A percentile compares a stretch with the other conserved stretches of the same genome.
These are phyloP conservation scores for Bretschneidera sinensis DNA, from an alignment of 345 rosid genomes.

Conservation along the genomic window DNA sequence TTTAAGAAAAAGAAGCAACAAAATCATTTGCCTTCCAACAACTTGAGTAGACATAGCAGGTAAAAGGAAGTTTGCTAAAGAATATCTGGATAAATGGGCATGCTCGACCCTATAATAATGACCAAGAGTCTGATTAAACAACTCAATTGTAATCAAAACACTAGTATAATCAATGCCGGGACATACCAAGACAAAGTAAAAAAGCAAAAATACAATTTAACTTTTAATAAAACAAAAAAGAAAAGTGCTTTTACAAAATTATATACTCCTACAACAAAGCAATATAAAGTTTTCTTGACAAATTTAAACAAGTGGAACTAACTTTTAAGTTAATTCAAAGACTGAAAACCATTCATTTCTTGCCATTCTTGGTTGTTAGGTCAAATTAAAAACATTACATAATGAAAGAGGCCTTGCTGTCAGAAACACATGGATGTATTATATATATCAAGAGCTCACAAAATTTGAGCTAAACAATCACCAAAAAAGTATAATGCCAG, in stretches of 20 bases:
- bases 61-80: slow-evolving; percentile 9
- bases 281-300: slow-evolving; percentile 6
- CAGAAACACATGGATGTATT: neutral
- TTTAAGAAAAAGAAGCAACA: slow-evolving; percentile 13
- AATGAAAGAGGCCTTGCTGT: no score
- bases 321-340: neutral
- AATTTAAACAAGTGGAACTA: neutral
- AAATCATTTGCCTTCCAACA: slow-evolving; percentile 16
- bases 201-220: slow-evolving; percentile 9
- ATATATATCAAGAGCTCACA: neutral
- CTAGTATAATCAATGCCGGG: slow-evolving; percentile 25
- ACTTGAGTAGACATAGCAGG: slow-evolving; percentile 3
- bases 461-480: neutral
- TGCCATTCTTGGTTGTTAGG: no score
- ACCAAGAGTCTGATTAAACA: slow-evolving; percentile 31
- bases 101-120: slow-evolving; percentile 23
- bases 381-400: no score
- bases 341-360: neutral
- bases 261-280: slow-evolving; percentile 9
- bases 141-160: slow-evolving; percentile 24
- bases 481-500: neutral
- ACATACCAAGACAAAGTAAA: slow-evolving; percentile 12
- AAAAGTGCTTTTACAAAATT: slow-evolving; percentile 14
- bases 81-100: slow-evolving; percentile 3
- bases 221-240: slow-evolving; percentile 16